Base-by-base conservation (phyloP, 1,284 basidiomycete species). In the Microbotryomycetes sp. region DNA sequence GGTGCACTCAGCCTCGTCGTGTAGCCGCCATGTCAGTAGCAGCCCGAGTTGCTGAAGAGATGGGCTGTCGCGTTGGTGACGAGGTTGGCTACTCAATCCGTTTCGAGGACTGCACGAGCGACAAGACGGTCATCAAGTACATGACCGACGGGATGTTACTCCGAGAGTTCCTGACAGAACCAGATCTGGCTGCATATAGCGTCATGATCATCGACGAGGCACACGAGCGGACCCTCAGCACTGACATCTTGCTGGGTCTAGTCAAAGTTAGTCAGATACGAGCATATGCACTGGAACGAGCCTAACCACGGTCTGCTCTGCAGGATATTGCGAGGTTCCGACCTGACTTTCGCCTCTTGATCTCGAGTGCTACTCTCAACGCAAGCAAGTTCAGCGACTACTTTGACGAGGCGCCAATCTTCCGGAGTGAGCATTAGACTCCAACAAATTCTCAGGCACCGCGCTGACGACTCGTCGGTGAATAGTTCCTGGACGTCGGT, bases 1-100 rank as follows among this genome's bases (percentile, higher is more conserved):
- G 93, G 0, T 99, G 96, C 74, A 99, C 96, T 0, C 96, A 99
- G 76, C 96, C 96, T 36, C 88, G 96, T 73, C 89, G 96, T 68
- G 96, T 99, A 15, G 96, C 96, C 3, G 96, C 96, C 31, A 98
- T 98, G 96, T 94, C 90, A 50, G 96, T 99, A 54, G 96, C 96
- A 1, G 92, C 92, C 4, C 92, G 96, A 79, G 96, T 99, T 3
- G 94, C 94, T 0, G 96, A 98, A 67, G 96, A 99, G 78, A 92
- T 98, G 86, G 96, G 93, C 4, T 88, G 86, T 5, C 88, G 96
- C 73, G 85, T 99, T 25, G 96, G 96, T 3, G 88, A 93, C 70
- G 93, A 97, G 77, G 94, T 97, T 64, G 96, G 96, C 16, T 99
- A 98, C 77, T 92, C 91, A 31, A 98, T 99, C 71, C 90, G 96